Evolutionary conservation across 2,329 filamentous ascomycete genomes (phyloP).

Genomic region (Chlorencoelia australis): DNA sequence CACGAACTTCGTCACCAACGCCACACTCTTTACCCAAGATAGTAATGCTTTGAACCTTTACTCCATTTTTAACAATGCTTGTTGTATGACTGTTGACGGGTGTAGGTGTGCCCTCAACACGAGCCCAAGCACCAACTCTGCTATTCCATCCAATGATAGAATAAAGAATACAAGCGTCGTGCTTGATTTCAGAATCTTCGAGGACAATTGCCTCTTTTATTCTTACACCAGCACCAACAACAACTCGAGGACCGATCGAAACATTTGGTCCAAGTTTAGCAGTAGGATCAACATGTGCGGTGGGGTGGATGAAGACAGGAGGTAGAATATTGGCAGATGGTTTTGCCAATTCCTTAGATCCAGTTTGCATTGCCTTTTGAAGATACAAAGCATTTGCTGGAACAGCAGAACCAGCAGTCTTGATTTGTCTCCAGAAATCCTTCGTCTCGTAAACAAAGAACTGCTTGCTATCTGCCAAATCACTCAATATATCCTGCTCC

Average conservation of each 20-base stretch:
- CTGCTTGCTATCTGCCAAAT: slow-evolving; percentile 92
- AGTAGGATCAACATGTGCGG: slow-evolving; percentile 80
- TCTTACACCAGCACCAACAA: slow-evolving; percentile 76
- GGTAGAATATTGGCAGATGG: slow-evolving; percentile 82
- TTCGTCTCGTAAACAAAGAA: slow-evolving; percentile 98
- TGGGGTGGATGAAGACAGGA: slow-evolving; percentile 91
- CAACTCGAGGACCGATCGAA: slow-evolving; percentile 81
- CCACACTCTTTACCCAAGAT: slow-evolving; percentile 94
- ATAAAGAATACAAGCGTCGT: slow-evolving; percentile 91
- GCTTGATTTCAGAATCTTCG: slow-evolving; percentile 91
- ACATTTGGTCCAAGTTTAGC: slow-evolving; percentile 97
- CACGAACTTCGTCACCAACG: slow-evolving; percentile 86
- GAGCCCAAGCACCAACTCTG: slow-evolving; percentile 93
- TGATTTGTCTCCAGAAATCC: slow-evolving; percentile 99
- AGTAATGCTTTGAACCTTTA: slow-evolving; percentile 97
- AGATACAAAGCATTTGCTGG: slow-evolving; percentile 95
- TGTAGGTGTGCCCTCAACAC: slow-evolving; percentile 90
- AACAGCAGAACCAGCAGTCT: slow-evolving; percentile 93
- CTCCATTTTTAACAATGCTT: slow-evolving; percentile 91
- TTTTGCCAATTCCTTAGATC: slow-evolving; percentile 69
- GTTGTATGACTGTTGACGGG: slow-evolving; percentile 82
- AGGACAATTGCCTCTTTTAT: slow-evolving; percentile 95
- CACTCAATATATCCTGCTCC: slow-evolving; percentile 92
- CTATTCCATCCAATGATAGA: slow-evolving; percentile 96
- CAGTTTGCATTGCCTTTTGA: slow-evolving; percentile 80